Percentiles rank a stretch among this genome's conserved stretches.
These are phyloP conservation scores for Penicillium soppii DNA, from an alignment of 495 filamentous ascomycete species.

Conservation along the genomic window DNA sequence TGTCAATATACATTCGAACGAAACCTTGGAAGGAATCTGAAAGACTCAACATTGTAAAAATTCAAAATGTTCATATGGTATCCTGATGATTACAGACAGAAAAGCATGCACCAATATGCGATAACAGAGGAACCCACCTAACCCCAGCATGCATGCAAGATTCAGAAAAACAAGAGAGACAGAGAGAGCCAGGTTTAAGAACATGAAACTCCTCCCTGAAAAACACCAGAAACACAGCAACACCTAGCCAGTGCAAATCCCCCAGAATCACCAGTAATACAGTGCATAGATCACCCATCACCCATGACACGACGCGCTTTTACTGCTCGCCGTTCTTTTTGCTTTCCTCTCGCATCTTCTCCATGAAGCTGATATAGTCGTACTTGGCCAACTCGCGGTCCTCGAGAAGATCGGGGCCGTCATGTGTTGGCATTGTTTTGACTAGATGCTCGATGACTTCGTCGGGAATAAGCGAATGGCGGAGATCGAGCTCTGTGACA, in stretches of 20 bases:
- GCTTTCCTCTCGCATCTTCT: conserved; percentile 58
- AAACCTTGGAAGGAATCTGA: too few species aligned
- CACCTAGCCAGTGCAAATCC: conserved; percentile 23
- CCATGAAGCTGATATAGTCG: conserved; percentile 93
- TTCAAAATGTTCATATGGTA: conserved; percentile 20
- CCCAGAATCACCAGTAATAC: conserved; percentile 26
- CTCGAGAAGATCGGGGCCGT: conserved; percentile 74
- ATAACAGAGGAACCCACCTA: conserved; percentile 21
- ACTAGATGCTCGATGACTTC: conserved; percentile 91
- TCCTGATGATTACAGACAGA: conserved; percentile 23
- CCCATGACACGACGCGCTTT: conserved; percentile 1
- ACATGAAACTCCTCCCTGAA: conserved; percentile 17
- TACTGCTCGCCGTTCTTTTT: conserved; percentile 35
- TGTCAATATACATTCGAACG: too few species aligned
- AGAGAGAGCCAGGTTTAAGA: conserved; percentile 7
- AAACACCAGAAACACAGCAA: conserved; percentile 20
- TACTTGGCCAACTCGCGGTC: conserved; percentile 77
- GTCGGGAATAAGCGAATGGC: conserved; percentile 91
- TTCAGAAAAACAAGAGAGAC: conserved; percentile 17
- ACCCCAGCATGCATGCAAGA: conserved; percentile 33
- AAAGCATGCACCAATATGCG: conserved; percentile 20
- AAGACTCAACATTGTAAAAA: too few species aligned
- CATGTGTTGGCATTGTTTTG: conserved; percentile 77
- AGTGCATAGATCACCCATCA: conserved; percentile 26
- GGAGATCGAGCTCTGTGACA: conserved; percentile 94